Evolutionary conservation across 495 filamentous ascomycete species (phyloP).

Genomic region (Penicillium daleae): DNA sequence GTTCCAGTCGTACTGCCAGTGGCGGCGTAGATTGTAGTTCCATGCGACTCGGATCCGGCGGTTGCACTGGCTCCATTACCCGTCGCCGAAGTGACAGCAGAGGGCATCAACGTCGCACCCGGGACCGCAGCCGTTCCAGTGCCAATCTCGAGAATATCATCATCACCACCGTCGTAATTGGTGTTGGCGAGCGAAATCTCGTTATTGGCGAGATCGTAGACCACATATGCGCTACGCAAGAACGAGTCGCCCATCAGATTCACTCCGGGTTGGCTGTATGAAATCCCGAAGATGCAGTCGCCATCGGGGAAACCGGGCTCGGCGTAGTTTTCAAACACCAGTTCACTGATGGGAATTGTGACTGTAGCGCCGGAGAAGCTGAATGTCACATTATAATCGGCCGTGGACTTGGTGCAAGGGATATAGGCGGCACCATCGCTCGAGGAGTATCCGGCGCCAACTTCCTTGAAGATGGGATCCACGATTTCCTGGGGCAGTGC

Average conservation of each 20-base stretch:
- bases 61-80: not conserved
- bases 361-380: constrained; percentile 54
- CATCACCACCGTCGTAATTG: constrained; percentile 67
- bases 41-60: too few relatives aligned
- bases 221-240: constrained; percentile 85
- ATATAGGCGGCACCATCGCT: constrained; percentile 52
- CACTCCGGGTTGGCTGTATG: constrained; percentile 57
- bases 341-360: constrained; percentile 30
- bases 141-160: constrained; percentile 71
- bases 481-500: constrained; percentile 72
- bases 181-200: constrained; percentile 78
- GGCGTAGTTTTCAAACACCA: constrained; percentile 21
- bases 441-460: constrained; percentile 64
- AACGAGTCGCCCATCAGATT: constrained; percentile 86
- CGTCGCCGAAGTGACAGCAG: not conserved
- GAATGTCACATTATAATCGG: constrained; percentile 66
- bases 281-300: constrained; percentile 70
- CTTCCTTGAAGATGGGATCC: constrained; percentile 58
- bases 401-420: constrained; percentile 62
- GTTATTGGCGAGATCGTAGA: constrained; percentile 84
- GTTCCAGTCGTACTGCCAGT: not conserved
- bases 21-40: not conserved
- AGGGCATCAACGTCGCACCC: constrained; percentile 43
- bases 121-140: constrained; percentile 65
- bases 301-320: constrained; percentile 15